phyloP scores from a whole-genome alignment of 192 early-diverging fungal genomes.

The Gonapodya prolifera region DNA sequence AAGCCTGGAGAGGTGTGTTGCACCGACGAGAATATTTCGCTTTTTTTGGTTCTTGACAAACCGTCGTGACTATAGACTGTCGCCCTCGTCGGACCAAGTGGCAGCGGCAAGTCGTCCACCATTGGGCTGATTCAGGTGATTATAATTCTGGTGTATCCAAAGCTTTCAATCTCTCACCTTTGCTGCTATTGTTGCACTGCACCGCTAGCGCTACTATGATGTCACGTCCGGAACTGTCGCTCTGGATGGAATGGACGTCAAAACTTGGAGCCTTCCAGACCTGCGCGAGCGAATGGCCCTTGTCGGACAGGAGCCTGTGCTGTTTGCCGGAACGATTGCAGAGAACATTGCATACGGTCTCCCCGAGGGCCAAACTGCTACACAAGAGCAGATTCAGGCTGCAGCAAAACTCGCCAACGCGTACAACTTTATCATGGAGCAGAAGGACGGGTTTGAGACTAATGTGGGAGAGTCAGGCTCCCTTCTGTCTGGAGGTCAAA shows the following conservation, averaged over 20 bases:
- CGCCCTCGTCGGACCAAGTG: constrained; percentile 50
- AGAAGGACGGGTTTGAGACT: constrained; percentile 41
- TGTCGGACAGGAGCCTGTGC: constrained; percentile 59
- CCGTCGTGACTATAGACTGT: constrained; percentile 38
- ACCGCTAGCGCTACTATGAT: constrained; percentile 62
- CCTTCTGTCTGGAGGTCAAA: constrained; percentile 26
- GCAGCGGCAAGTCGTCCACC: constrained; percentile 28
- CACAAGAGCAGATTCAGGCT: constrained; percentile 45
- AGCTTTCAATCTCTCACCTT: no score
- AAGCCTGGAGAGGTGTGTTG: constrained; percentile 44
- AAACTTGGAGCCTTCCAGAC: constrained; percentile 44
- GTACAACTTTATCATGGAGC: constrained; percentile 43
- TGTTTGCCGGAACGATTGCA: constrained; percentile 59
- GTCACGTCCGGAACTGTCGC: constrained; percentile 35
- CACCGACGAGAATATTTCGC: no score
- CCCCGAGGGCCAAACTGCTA: constrained; percentile 18
- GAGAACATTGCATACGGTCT: constrained; percentile 59
- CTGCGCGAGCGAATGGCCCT: constrained; percentile 54
- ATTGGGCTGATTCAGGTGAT: constrained; percentile 56
- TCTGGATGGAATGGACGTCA: constrained; percentile 46
- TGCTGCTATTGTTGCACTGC: neutral
- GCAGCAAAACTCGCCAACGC: constrained; percentile 65
- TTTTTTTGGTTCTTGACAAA: neutral
- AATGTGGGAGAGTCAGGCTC: constrained; percentile 18
- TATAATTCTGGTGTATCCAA: no score